Evolutionary conservation across 441 rosid species (phyloP).

Genomic region (Omphalea diandra): DNA sequence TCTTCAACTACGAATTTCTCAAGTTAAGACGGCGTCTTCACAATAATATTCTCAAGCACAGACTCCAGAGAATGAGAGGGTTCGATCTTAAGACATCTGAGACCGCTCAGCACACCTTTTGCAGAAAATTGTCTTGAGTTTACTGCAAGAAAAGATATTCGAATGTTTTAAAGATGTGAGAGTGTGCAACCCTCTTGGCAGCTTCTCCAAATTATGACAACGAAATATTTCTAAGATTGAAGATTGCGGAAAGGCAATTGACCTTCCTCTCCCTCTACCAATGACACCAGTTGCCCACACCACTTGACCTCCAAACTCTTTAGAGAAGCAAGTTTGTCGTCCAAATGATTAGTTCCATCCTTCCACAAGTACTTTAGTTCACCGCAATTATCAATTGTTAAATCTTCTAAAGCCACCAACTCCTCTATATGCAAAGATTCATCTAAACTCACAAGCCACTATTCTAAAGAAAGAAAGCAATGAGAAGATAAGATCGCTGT

Average conservation of each 20-base stretch:
- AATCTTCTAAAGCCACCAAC: not conserved
- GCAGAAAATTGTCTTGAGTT: too few relatives aligned
- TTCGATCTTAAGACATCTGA: too few relatives aligned
- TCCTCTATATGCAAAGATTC: not conserved
- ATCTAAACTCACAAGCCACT: not conserved
- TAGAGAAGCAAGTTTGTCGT: not conserved
- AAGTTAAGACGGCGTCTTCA: too few relatives aligned
- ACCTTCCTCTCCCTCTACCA: not conserved
- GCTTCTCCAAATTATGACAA: not conserved
- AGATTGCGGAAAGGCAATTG: not conserved
- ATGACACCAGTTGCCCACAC: not conserved
- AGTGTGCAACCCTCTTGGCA: not conserved
- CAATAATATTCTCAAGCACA: too few relatives aligned
- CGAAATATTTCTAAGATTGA: not conserved
- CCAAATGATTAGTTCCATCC: slow-evolving; percentile 1
- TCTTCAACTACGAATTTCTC: too few relatives aligned
- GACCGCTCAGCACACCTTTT: too few relatives aligned
- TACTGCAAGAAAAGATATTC: too few relatives aligned
- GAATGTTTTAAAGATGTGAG: not conserved
- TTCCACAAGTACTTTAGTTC: not conserved
- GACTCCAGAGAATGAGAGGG: too few relatives aligned
- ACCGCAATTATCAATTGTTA: not conserved
- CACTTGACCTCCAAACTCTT: not conserved
- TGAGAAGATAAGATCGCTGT: too few relatives aligned
- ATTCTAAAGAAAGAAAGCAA: not conserved